A percentile compares a stretch with the other conserved stretches of the same genome.
These are phyloP conservation scores for Filobasidium uniguttulatum DNA, from an alignment of 1,284 basidiomycete species.

Conservation along the genomic window DNA sequence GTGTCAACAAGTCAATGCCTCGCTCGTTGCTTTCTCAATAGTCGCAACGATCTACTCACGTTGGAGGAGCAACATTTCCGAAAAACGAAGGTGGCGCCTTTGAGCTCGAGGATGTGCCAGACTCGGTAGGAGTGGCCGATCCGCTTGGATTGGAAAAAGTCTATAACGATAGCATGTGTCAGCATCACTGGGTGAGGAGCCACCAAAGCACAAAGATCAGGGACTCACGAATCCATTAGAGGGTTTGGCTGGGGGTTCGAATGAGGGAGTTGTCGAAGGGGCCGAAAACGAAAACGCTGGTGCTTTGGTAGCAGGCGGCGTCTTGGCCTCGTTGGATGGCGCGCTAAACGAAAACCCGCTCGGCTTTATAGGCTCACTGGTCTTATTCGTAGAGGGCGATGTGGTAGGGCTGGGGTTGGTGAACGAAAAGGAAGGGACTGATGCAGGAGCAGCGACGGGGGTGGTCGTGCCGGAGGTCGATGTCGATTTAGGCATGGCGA, in stretches of 20 bases:
- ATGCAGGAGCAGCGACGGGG: not conserved
- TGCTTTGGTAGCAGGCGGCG: not conserved
- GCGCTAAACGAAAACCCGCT: not conserved
- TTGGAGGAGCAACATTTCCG: not conserved
- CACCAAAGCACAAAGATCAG: too few relatives aligned
- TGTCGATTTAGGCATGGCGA: not conserved
- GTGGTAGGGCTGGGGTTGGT: not conserved
- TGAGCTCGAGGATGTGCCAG: too few relatives aligned
- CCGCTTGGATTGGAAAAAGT: too few relatives aligned
- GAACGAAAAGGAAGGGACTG: constrained; percentile 1
- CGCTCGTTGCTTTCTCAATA: too few relatives aligned
- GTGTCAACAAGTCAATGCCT: not conserved
- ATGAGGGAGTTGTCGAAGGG: not conserved
- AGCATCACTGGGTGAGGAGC: too few relatives aligned
- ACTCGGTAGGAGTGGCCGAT: too few relatives aligned
- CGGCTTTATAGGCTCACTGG: not conserved
- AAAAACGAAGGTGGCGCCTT: constrained; percentile 1
- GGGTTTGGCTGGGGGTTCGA: not conserved
- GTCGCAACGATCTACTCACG: not conserved
- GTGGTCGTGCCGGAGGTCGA: not conserved
- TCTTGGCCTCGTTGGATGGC: too few relatives aligned
- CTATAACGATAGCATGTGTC: too few relatives aligned
- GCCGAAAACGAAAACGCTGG: constrained; percentile 6
- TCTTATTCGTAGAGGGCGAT: not conserved
- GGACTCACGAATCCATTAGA: too few relatives aligned